Percentiles rank a stretch among this genome's conserved stretches.
Evolutionary conservation across 179 eudicot species (phyloP).

Genomic region (Silene coronaria): DNA sequence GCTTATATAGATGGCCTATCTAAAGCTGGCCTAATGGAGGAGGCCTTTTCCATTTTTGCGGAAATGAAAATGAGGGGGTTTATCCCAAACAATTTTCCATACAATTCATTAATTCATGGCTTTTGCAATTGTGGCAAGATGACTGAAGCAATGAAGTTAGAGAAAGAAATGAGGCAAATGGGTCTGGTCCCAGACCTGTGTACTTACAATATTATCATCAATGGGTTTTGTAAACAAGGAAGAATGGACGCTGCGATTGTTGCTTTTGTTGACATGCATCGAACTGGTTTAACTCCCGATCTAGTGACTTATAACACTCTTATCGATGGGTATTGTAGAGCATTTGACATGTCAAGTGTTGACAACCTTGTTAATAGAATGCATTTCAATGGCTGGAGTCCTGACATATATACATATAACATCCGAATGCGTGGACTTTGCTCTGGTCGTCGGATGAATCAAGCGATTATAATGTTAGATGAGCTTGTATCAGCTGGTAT

Average conservation of each 20-base stretch:
- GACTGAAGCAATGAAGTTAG: slow-evolving; percentile 61
- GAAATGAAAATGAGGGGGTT: slow-evolving; percentile 61
- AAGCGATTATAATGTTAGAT: slow-evolving; percentile 63
- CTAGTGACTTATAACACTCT: slow-evolving; percentile 83
- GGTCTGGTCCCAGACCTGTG: slow-evolving; percentile 67
- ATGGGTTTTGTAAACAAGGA: slow-evolving; percentile 68
- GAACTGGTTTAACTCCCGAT: slow-evolving; percentile 59
- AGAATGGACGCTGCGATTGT: slow-evolving; percentile 67
- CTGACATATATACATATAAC: slow-evolving; percentile 82
- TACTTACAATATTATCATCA: slow-evolving; percentile 71
- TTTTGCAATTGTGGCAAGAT: slow-evolving; percentile 50
- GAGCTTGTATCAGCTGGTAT: slow-evolving; percentile 71
- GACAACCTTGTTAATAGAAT: slow-evolving; percentile 47
- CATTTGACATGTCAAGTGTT: slow-evolving; percentile 55
- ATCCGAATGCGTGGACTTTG: slow-evolving; percentile 70
- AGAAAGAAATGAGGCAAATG: slow-evolving; percentile 65
- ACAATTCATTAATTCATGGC: slow-evolving; percentile 75
- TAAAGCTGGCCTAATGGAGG: slow-evolving; percentile 57
- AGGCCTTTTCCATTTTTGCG: slow-evolving; percentile 46
- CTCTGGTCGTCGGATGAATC: slow-evolving; percentile 47
- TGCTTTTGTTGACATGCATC: slow-evolving; percentile 57
- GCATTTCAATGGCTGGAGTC: slow-evolving; percentile 58
- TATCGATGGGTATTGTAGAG: slow-evolving; percentile 74
- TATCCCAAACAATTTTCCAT: slow-evolving; percentile 68
- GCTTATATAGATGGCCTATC: slow-evolving; percentile 72